A percentile compares a stretch with the other conserved stretches of the same genome.
These are phyloP conservation scores for Limtongia smithiae DNA, from an alignment of 805 yeast genomes.

Conservation along the genomic window DNA sequence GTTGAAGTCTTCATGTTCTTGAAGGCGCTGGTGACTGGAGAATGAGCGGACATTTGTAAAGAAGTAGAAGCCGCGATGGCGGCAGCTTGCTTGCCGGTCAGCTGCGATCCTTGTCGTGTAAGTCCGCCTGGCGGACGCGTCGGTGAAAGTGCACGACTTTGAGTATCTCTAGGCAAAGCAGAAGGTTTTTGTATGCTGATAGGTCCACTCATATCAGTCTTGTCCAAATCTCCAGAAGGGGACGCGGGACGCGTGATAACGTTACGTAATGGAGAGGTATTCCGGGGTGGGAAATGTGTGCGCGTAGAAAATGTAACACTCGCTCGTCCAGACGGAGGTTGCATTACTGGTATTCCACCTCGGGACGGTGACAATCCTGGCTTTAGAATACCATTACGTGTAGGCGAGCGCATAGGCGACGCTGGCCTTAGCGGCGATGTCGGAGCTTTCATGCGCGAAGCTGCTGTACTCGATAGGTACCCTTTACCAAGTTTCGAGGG, in stretches of 20 bases:
- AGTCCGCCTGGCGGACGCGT: no score
- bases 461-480: no score
- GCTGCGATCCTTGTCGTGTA: conserved; percentile 8
- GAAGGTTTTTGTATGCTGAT: no score
- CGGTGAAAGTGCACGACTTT: no score
- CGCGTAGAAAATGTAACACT: conserved; percentile 8
- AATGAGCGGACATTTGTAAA: conserved; percentile 9
- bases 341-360: not conserved
- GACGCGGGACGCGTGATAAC: conserved; percentile 8
- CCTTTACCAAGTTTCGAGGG: not conserved
- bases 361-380: not conserved
- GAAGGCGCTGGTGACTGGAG: conserved; percentile 18
- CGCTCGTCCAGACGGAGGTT: not conserved
- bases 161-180: no score
- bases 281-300: conserved; percentile 8
- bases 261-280: conserved; percentile 12
- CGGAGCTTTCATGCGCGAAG: no score
- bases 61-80: conserved; percentile 10
- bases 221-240: conserved; percentile 1
- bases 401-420: conserved; percentile 3
- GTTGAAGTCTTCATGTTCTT: conserved; percentile 24
- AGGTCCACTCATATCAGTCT: not conserved
- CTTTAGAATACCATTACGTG: no score
- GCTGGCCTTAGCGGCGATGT: conserved; percentile 4
- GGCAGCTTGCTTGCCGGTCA: conserved; percentile 6